Base-by-base conservation (phyloP, 176 grass and related monocot species). In the Bothriochloa decipiens region DNA sequence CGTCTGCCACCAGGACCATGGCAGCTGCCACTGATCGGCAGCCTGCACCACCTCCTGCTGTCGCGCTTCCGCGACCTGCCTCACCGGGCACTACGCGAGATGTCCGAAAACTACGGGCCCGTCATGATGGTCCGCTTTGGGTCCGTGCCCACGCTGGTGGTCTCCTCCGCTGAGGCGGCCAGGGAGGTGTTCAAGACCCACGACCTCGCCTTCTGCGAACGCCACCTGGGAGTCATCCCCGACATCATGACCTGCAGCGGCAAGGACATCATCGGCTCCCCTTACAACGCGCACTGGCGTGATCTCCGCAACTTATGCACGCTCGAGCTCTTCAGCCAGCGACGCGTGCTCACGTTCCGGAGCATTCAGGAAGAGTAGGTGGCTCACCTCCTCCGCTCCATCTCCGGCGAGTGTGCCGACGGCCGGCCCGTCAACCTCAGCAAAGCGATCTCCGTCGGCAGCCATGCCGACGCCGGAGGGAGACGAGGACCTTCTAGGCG, bases 401-500 rank as follows among this genome's bases (percentile, higher is more conserved):
- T 50, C 47, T 16, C 47, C 15, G 47, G 3, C 18, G 60, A 70
- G 2, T 57, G 37, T 11, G 29, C 16, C 15, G n/a, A 10, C 27
- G 49, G 15, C 46, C 43, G 3, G 46, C 13, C 3, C 14, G 17
- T 87, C 39, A 83, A 87, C 52, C 14, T 90, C 13, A 75, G 74
- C 47, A 49, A 87, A 43, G 68, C 3, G 47, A 14, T 83, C 2
- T 47, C n/a, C 37, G n/a, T n/a, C n/a, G n/a, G n/a, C n/a, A n/a
- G n/a, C n/a, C 32, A 15, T 3, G 50, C 3, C 50, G 5, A 22
- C 42, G 17, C 58, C 70, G 4, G 82, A 70, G 58, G 32, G 29
- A 7, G 80, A 77, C 52, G 16, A 89, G 8, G 87, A 86, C 50
- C 63, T 89, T 12, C 87, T 89, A 0, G 65, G 25, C 2, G 76